A percentile compares a stretch with the other conserved stretches of the same genome.
Conservation (phyloP, 2,329 filamentous ascomycete species). For the Verticillium longisporum region DNA sequence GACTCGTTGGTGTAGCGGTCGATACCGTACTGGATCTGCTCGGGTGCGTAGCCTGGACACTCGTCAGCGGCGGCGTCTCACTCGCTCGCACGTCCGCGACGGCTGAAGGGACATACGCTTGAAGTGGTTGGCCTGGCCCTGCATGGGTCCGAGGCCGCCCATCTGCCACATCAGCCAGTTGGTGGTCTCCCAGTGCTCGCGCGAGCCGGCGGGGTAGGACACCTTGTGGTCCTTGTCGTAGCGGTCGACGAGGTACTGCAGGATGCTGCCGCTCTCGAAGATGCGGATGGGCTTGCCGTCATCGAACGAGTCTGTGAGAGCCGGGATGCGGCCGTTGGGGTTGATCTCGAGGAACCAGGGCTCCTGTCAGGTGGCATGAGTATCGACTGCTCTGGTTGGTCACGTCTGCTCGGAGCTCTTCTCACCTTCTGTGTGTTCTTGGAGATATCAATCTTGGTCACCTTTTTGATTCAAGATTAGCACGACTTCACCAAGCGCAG, state of each 20-base stretch:
- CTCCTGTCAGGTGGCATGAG: slow-evolving; percentile 29
- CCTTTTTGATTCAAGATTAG: slow-evolving; percentile 16
- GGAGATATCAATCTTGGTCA: slow-evolving; percentile 59
- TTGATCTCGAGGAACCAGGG: slow-evolving; percentile 88
- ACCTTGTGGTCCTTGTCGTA: slow-evolving; percentile 81
- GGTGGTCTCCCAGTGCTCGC: slow-evolving; percentile 72
- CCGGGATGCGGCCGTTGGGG: slow-evolving; percentile 87
- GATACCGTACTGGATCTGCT: slow-evolving; percentile 76
- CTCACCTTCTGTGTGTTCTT: slow-evolving; percentile 42
- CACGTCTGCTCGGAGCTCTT: background rate
- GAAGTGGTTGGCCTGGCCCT: slow-evolving; percentile 81
- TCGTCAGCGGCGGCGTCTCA: background rate
- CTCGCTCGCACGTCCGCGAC: no score
- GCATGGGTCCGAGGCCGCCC: slow-evolving; percentile 75
- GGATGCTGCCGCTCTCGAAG: slow-evolving; percentile 78
- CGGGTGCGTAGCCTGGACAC: slow-evolving; percentile 61
- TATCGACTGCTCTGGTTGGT: background rate
- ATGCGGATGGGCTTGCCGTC: slow-evolving; percentile 68
- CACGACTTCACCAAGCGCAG: background rate
- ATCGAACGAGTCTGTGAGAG: slow-evolving; percentile 70
- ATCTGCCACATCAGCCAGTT: slow-evolving; percentile 80
- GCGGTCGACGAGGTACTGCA: slow-evolving; percentile 75
- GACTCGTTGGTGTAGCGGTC: slow-evolving; percentile 80
- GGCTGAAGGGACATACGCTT: slow-evolving; percentile 35
- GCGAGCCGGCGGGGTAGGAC: slow-evolving; percentile 64